Evolutionary conservation across 176 grass and related monocot genomes (phyloP).

Genomic region (Oryza australiensis): DNA sequence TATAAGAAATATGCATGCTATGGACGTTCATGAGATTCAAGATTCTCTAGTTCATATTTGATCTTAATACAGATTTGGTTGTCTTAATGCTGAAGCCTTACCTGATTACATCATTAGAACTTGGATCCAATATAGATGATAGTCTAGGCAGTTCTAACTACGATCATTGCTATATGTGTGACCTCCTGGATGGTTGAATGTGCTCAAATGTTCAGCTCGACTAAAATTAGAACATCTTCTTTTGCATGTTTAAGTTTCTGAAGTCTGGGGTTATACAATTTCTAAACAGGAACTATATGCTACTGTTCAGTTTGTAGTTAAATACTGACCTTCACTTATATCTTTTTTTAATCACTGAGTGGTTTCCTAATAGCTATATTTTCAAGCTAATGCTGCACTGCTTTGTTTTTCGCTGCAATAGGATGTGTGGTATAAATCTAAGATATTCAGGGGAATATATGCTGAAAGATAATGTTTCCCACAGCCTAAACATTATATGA

Average conservation of each 20-base stretch:
- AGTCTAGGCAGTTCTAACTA: neutral
- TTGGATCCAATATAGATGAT: neutral
- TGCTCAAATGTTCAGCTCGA: neutral
- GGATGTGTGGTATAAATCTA: neutral
- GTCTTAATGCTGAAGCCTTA: neutral
- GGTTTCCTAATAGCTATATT: neutral
- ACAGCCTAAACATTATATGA: slow-evolving; percentile 29
- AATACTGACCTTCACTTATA: neutral
- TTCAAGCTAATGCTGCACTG: neutral
- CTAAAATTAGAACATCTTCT: neutral
- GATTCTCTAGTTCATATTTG: neutral
- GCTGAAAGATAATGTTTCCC: slow-evolving; percentile 29
- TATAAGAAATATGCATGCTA: slow-evolving; percentile 16
- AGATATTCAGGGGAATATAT: slow-evolving; percentile 1
- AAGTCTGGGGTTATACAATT: neutral
- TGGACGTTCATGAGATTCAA: slow-evolving; percentile 8
- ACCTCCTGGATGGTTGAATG: neutral
- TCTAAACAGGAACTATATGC: neutral
- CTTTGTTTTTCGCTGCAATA: slow-evolving; percentile 3
- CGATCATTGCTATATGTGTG: neutral
- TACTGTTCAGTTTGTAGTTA: slow-evolving; percentile 1
- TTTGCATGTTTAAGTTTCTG: neutral
- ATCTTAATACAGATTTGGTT: neutral
- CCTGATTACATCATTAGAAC: neutral
- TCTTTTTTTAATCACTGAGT: neutral